Conservation (phyloP, 345 rosid species). For the Excoecaria cochinchinensis region DNA sequence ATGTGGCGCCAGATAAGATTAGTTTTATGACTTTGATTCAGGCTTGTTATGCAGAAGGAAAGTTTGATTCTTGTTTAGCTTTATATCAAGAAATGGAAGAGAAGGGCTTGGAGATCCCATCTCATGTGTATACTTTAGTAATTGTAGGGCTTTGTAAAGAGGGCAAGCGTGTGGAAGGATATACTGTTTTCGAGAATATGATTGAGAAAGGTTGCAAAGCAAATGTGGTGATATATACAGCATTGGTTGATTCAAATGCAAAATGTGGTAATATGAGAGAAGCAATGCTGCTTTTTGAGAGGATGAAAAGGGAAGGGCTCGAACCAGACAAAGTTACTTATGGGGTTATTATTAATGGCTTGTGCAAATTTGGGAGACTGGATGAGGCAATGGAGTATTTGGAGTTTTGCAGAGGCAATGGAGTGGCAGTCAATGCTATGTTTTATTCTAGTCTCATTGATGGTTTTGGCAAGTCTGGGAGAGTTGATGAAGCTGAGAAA, state of each 20-base stretch:
- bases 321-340: slow-evolving; percentile 73
- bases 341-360: slow-evolving; percentile 62
- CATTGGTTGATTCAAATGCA: slow-evolving; percentile 72
- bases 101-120: slow-evolving; percentile 64
- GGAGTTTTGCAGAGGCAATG: slow-evolving; percentile 45
- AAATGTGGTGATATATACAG: slow-evolving; percentile 78
- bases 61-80: slow-evolving; percentile 61
- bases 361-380: slow-evolving; percentile 74
- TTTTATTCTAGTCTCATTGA: slow-evolving; percentile 77
- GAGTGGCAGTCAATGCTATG: slow-evolving; percentile 60
- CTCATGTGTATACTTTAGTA: slow-evolving; percentile 73
- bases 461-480: slow-evolving; percentile 85
- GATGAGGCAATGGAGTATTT: slow-evolving; percentile 66
- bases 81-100: slow-evolving; percentile 85
- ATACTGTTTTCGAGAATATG: slow-evolving; percentile 67
- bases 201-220: slow-evolving; percentile 50
- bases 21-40: slow-evolving; percentile 83
- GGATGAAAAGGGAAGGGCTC: slow-evolving; percentile 71
- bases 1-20: slow-evolving; percentile 73
- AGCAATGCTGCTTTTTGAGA: slow-evolving; percentile 62
- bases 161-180: slow-evolving; percentile 68
- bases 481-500: slow-evolving; percentile 69
- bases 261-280: slow-evolving; percentile 66
- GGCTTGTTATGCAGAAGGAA: slow-evolving; percentile 66
- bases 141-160: slow-evolving; percentile 81